Conservation (phyloP, 257 asterid species). For the Solanum verrucosum region DNA sequence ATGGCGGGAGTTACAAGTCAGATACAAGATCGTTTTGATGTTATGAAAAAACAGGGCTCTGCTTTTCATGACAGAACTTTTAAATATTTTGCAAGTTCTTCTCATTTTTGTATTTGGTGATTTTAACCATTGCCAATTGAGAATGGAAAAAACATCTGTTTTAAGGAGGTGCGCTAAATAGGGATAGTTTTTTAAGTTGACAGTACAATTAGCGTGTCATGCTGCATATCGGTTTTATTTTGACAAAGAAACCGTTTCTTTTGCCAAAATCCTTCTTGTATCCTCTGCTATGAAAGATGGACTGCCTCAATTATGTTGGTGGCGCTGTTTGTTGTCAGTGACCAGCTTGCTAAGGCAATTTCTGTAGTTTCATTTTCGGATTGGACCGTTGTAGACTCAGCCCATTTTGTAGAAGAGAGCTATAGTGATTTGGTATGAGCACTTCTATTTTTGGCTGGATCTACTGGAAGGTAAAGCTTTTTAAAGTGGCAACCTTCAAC, state of each 20-base stretch:
- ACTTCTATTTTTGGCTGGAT: neutral
- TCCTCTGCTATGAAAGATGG: neutral
- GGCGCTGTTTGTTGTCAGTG: neutral
- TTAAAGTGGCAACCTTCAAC: neutral
- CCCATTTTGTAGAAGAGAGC: neutral
- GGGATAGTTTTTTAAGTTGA: neutral
- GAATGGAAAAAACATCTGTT: neutral
- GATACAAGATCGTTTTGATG: too few species aligned
- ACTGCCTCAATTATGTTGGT: neutral
- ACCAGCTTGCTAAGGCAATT: neutral
- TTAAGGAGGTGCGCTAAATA: neutral
- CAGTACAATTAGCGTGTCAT: neutral
- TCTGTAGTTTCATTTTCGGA: neutral
- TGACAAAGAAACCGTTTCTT: neutral
- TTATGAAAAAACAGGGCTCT: neutral
- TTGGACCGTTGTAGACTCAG: neutral
- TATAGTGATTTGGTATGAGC: neutral
- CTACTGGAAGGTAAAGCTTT: neutral
- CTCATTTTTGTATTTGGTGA: neutral
- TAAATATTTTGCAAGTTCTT: neutral
- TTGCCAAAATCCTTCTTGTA: neutral
- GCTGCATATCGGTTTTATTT: neutral
- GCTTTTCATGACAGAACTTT: neutral
- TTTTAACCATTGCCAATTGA: neutral
- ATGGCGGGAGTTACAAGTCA: neutral